Conservation (phyloP, 768 basidiomycete genomes). For the Filobasidium wieringae region DNA sequence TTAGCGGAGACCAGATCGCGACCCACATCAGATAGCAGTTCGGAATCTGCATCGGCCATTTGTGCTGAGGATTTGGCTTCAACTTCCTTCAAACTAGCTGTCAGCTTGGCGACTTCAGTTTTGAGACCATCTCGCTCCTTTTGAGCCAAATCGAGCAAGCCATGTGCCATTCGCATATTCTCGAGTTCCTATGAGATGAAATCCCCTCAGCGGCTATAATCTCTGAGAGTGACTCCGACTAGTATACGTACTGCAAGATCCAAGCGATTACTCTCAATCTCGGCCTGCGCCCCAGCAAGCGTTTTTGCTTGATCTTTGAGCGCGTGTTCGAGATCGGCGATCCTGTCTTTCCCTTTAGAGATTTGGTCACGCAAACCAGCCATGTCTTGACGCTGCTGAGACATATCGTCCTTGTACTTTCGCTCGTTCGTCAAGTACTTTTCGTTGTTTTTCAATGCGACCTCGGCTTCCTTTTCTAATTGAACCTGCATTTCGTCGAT, state of each 20-base stretch:
- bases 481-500: conserved; percentile 58
- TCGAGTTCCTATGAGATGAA: conserved; percentile 51
- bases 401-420: conserved; percentile 57
- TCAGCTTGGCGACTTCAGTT: conserved; percentile 51
- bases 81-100: conserved; percentile 43
- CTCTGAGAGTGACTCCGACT: not conserved
- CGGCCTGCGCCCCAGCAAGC: conserved; percentile 76
- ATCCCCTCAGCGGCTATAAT: not conserved
- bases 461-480: conserved; percentile 51
- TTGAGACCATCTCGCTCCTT: conserved; percentile 48
- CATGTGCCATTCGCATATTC: conserved; percentile 43
- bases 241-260: conserved; percentile 57
- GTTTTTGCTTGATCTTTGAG: conserved; percentile 74
- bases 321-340: conserved; percentile 82
- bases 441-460: conserved; percentile 50
- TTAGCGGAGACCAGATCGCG: no score
- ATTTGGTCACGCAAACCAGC: conserved; percentile 31
- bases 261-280: conserved; percentile 65
- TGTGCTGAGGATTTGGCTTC: conserved; percentile 20
- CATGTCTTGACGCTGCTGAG: conserved; percentile 43
- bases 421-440: conserved; percentile 65
- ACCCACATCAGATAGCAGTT: no score
- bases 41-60: conserved; percentile 18
- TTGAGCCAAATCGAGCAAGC: conserved; percentile 46
- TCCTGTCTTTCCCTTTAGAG: conserved; percentile 47